Evolutionary conservation across 2,329 filamentous ascomycete genomes (phyloP), one percentile per base, ranked within the genome.

Genomic region (Ophidiomyces ophidiicola): DNA sequence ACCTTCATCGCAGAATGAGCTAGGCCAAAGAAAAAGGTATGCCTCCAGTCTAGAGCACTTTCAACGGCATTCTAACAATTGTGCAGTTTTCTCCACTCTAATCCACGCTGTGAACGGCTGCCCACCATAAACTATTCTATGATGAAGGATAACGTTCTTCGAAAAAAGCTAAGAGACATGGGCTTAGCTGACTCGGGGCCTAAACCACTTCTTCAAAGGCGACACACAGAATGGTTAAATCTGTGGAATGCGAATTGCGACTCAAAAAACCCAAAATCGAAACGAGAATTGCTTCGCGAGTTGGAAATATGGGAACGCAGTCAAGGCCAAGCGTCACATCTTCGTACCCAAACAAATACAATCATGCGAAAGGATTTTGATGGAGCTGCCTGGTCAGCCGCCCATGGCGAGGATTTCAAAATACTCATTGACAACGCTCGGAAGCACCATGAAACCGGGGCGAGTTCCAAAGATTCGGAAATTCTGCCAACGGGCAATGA

Each of bases 191-290:
- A 69, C 6, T 68, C 64, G 44, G 90, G 90, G 1, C 60, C 70
- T 0, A 80, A 80, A 32, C 64, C 70, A 32, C 67, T 87, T 1
- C 67, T 96, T 39, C 80, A 88, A 55, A 74, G 71, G 48, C 74
- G 92, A 12, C 87, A 96, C 53, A 83, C 75, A 17, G 90, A 98
- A 59, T 98, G 87, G 87, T 71, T 90, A 36, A 94, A 90, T 25
- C 64, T 98, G 12, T 94, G 85, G 81, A 98, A 98, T 58, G 83
- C 92, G 7, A 98, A 98, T 56, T 94, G 86, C 61, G 90, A 98
- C 59, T 81, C 87, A 2, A 73, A 72, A 24, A 66, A 67, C 1
- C 85, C 85, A 0, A 82, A 80, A 54, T 68, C 69, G 7, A 84
- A 82, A 46, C 54, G 63, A 5, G 79, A 90, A 42, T 60, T 98